Conservation (phyloP, 2,329 filamentous ascomycete species). For the Onygenales sp. region DNA sequence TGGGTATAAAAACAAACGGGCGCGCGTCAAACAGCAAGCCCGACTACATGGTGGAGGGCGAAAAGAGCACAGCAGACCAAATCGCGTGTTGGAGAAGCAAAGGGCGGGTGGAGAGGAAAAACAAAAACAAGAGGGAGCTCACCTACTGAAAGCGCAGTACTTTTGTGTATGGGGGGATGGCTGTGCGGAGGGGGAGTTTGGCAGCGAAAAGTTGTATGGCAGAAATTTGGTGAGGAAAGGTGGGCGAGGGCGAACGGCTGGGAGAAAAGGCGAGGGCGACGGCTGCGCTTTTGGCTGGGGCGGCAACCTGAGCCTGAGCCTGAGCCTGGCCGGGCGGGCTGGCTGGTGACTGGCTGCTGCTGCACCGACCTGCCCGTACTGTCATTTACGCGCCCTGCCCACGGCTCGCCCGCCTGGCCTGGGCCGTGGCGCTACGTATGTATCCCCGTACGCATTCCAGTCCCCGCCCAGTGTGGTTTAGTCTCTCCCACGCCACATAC, state of each 20-base stretch:
- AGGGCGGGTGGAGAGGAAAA: slow-evolving; percentile 10
- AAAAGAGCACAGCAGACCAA: neutral
- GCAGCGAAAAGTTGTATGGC: slow-evolving; percentile 26
- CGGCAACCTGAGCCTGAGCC: neutral
- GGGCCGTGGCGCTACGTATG: no score
- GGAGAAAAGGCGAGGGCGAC: slow-evolving; percentile 21
- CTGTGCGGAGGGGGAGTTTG: slow-evolving; percentile 17
- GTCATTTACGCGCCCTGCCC: no score
- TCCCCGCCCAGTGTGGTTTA: no score
- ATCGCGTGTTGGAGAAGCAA: slow-evolving; percentile 5
- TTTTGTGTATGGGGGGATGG: slow-evolving; percentile 23
- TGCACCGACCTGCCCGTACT: no score
- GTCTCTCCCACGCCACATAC: neutral
- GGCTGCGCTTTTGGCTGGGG: slow-evolving; percentile 11
- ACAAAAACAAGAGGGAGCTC: slow-evolving; percentile 24
- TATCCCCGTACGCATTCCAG: no score
- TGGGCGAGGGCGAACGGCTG: slow-evolving; percentile 23
- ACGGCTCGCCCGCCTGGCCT: no score
- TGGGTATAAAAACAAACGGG: neutral
- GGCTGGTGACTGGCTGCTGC: slow-evolving; percentile 16
- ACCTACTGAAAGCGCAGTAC: slow-evolving; percentile 28
- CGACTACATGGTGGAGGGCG: neutral
- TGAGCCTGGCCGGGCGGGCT: slow-evolving; percentile 6
- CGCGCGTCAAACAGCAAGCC: neutral
- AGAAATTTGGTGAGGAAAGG: slow-evolving; percentile 21